Evolutionary conservation across 148 eudicot species (phyloP).

Genomic region (Cornus kousa): DNA sequence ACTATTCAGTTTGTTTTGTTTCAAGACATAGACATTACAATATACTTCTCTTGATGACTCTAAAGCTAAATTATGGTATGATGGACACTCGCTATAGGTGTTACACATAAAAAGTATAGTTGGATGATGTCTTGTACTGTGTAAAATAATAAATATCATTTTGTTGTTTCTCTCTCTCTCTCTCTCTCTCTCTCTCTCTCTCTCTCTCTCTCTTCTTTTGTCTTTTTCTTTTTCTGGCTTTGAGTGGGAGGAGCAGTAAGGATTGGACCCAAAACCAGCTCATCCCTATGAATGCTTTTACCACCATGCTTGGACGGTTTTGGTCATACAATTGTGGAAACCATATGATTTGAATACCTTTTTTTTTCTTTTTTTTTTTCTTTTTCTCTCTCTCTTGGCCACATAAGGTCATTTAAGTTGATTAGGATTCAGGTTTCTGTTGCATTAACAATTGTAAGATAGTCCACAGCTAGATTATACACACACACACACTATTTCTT

Average conservation of each 20-base stretch:
- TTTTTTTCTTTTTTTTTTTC: no score
- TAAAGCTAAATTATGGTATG: neutral
- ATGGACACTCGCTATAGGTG: neutral
- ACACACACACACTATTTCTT: no score
- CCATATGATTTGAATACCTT: no score
- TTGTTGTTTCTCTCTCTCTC: neutral
- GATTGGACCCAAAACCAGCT: no score
- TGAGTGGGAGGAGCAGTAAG: no score
- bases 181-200: neutral
- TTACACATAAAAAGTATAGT: conserved; percentile 3
- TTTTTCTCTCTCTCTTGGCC: no score
- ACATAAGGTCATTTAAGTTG: no score
- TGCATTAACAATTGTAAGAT: no score
- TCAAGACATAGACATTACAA: neutral
- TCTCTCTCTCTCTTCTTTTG: neutral
- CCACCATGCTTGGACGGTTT: no score
- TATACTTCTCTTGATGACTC: neutral
- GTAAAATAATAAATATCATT: neutral
- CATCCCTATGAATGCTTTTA: no score
- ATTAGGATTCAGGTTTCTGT: no score
- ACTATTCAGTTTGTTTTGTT: neutral
- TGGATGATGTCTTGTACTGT: neutral
- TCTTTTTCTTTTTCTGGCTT: neutral
- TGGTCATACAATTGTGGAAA: neutral
- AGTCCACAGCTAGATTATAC: no score